Base-by-base conservation (phyloP, 192 early-diverging fungal species). In the Mortierella antarctica region DNA sequence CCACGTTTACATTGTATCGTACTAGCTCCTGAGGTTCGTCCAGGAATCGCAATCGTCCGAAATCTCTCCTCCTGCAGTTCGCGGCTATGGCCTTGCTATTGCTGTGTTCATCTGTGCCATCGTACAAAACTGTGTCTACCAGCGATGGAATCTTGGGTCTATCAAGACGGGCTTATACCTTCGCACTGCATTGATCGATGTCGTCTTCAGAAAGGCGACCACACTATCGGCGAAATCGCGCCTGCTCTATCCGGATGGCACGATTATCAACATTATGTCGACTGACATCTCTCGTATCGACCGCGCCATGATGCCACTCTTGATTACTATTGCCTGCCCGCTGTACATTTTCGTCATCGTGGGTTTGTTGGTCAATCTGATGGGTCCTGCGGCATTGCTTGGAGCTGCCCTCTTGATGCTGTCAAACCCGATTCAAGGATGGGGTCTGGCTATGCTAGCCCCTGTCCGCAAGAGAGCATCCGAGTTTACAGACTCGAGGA, bases 401-500 rank as follows among this genome's bases (percentile, higher is more conserved):
- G 77, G 77, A 2, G 77, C 77, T 18, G 70, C 48, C 4, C 62
- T 80, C 2, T 59, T 80, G 5, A 55, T 80, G 6, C 39, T 71
- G 4, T 70, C 70, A 6, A 80, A 80, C 42, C 77, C 77, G 5
- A 53, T 64, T 12, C 77, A 72, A 18, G 77, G 56, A 0, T 80
- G 69, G 70, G 77, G 70, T 49, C 71, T 80, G 70, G 55, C 77
- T 17, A 60, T 45, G 53, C 48, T 80, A 13, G 65, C 47, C 17
- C 77, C 77, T 2, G 57, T 80, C 23, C 69, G 77, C 17, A 71
- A 72, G 57, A 46, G 54, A 47, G 70, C 58, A 18, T 77, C 78
- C 7, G 48, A 74, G 59, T 72, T 83, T 21, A 92, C 91, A 10
- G 90, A 92, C 60, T 74, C 21, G 7, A 78, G 90, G 14, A 82